These are phyloP conservation scores for Cryptococcus hybrid DNA, from an alignment of 1,284 basidiomycete species.

Conservation along the genomic window DNA sequence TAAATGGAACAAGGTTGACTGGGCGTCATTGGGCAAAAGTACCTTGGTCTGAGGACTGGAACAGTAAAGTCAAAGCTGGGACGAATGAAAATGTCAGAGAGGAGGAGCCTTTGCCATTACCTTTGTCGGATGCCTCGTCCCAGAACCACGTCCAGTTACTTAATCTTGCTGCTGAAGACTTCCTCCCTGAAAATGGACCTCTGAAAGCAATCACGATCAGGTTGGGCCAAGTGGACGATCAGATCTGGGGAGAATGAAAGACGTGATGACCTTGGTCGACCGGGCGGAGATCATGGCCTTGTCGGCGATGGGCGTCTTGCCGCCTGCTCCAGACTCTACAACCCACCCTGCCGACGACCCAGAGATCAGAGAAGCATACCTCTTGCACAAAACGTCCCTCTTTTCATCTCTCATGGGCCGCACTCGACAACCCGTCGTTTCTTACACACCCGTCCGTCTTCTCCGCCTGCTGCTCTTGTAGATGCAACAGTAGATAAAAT, in stretches of 20 bases:
- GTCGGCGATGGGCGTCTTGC: neutral
- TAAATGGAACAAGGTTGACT: slow-evolving; percentile 32
- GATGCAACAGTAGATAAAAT: slow-evolving; percentile 38
- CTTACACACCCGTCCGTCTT: slow-evolving; percentile 23
- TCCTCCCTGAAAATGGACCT: slow-evolving; percentile 23
- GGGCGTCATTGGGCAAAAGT: slow-evolving; percentile 27
- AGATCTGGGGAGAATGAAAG: slow-evolving; percentile 33
- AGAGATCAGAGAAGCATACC: slow-evolving; percentile 14
- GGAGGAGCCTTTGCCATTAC: neutral
- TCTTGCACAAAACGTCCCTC: slow-evolving; percentile 15
- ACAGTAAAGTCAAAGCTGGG: neutral
- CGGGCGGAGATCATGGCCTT: slow-evolving; percentile 25
- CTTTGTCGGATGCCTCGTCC: neutral
- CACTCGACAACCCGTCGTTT: slow-evolving; percentile 22
- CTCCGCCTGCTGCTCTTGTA: slow-evolving; percentile 16
- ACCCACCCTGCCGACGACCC: neutral
- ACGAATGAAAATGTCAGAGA: neutral
- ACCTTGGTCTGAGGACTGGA: slow-evolving; percentile 18
- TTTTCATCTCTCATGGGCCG: slow-evolving; percentile 28
- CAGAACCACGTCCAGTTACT: slow-evolving; percentile 14
- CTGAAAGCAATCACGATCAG: slow-evolving; percentile 38
- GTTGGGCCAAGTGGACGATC: slow-evolving; percentile 29
- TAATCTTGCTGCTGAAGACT: slow-evolving; percentile 35
- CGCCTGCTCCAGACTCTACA: neutral
- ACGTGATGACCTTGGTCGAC: slow-evolving; percentile 27